Conservation (phyloP, 805 yeast species). For the Sporopachydermia quercuum region DNA sequence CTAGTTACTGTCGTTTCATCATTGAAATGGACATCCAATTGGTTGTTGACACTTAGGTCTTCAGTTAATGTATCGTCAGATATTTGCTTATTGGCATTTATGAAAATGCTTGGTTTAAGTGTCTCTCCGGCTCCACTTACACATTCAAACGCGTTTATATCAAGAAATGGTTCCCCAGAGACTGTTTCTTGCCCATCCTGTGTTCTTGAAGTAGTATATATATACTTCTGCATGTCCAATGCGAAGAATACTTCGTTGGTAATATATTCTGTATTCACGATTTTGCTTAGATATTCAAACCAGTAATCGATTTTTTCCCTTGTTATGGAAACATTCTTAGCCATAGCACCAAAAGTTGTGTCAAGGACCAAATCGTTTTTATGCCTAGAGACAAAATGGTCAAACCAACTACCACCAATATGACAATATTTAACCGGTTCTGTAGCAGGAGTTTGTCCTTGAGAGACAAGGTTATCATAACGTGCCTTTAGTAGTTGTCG, state of each 20-base stretch:
- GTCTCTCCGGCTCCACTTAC: background rate
- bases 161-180: background rate
- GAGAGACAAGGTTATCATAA: background rate
- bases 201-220: background rate
- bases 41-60: background rate
- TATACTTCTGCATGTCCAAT: background rate
- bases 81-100: background rate
- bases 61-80: background rate
- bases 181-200: background rate
- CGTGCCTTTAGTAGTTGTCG: background rate
- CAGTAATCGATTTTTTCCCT: background rate
- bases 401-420: conserved; percentile 1
- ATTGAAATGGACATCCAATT: background rate
- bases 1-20: background rate
- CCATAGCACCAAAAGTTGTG: background rate
- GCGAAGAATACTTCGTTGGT: conserved; percentile 1
- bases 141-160: background rate
- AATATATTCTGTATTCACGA: background rate
- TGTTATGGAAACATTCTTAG: background rate
- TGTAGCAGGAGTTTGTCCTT: background rate
- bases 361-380: background rate
- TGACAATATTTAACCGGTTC: background rate
- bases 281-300: background rate
- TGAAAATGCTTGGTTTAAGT: background rate
- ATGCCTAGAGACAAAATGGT: background rate